Conservation (phyloP, 345 rosid species). For the Camelina neglecta region DNA sequence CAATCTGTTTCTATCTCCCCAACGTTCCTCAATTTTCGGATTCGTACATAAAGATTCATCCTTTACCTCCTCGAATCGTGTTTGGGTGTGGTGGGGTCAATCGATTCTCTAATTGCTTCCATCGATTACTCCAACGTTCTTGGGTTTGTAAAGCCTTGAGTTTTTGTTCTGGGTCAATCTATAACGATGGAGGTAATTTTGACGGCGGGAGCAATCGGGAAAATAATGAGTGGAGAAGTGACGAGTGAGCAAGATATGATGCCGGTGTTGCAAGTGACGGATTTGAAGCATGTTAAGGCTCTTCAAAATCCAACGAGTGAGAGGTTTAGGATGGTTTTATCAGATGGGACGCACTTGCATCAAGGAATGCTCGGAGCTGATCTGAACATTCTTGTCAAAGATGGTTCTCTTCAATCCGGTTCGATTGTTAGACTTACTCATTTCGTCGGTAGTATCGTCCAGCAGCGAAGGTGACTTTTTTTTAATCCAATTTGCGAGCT, state of each 20-base stretch:
- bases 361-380: conserved; percentile 76
- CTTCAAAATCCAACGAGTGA: conserved; percentile 46
- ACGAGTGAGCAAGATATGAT: conserved; percentile 49
- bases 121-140: neutral
- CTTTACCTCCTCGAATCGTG: neutral
- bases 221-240: conserved; percentile 54
- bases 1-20: neutral
- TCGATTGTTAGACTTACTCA: conserved; percentile 62
- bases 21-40: neutral
- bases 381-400: conserved; percentile 62
- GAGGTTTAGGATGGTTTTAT: conserved; percentile 65
- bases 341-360: conserved; percentile 67
- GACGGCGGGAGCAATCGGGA: conserved; percentile 66
- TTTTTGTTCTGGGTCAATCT: neutral
- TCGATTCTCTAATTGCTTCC: neutral
- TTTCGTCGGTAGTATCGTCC: conserved; percentile 62
- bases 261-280: conserved; percentile 71
- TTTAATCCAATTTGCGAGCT: neutral
- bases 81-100: neutral
- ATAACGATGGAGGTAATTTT: conserved; percentile 48
- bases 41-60: neutral
- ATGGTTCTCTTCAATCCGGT: conserved; percentile 57
- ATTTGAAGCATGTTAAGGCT: conserved; percentile 57
- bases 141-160: neutral
- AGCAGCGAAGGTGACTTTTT: conserved; percentile 59